Evolutionary conservation across 2,329 filamentous ascomycete genomes (phyloP).

Genomic region (Nigrospora osmanthi): DNA sequence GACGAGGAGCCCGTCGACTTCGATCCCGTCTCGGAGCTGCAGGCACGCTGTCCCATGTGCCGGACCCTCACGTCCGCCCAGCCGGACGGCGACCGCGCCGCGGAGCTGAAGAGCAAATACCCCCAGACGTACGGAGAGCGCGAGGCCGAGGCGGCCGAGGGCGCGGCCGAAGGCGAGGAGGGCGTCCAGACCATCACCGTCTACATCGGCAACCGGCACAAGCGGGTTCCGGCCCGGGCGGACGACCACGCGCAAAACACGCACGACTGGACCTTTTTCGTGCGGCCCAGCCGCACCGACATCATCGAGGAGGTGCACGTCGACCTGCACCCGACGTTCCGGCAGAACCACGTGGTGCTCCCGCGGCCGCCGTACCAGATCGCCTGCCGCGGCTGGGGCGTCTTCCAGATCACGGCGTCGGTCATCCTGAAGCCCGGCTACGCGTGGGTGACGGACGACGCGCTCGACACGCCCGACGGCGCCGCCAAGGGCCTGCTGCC

Average conservation of each 20-base stretch:
- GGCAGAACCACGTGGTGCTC: slow-evolving; percentile 23
- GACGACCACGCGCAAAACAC: slow-evolving; percentile 18
- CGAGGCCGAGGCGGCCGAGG: slow-evolving; percentile 18
- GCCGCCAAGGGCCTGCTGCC: slow-evolving; percentile 23
- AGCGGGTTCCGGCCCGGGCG: slow-evolving; percentile 11
- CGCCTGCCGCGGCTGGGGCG: slow-evolving; percentile 19
- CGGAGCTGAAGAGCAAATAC: slow-evolving; percentile 23
- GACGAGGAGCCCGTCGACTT: slow-evolving; percentile 21
- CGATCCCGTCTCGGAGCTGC: slow-evolving; percentile 15
- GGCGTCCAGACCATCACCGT: slow-evolving; percentile 30
- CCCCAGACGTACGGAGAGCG: slow-evolving; percentile 24
- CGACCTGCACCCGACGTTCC: slow-evolving; percentile 31
- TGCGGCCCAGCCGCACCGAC: slow-evolving; percentile 30
- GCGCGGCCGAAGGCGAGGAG: slow-evolving; percentile 14
- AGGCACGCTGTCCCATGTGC: slow-evolving; percentile 37
- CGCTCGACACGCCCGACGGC: slow-evolving; percentile 18
- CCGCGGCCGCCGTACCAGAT: slow-evolving; percentile 29
- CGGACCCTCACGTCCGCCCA: slow-evolving; percentile 27
- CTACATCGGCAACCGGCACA: slow-evolving; percentile 34
- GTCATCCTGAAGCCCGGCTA: slow-evolving; percentile 33
- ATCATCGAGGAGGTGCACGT: slow-evolving; percentile 34
- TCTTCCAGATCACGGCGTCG: slow-evolving; percentile 24
- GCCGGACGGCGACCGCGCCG: slow-evolving; percentile 15
- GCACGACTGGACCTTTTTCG: slow-evolving; percentile 38
- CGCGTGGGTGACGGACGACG: slow-evolving; percentile 30